These are phyloP conservation scores for Adiantum capillusveneris DNA, from an alignment of 75 land plant species.

Conservation along the genomic window DNA sequence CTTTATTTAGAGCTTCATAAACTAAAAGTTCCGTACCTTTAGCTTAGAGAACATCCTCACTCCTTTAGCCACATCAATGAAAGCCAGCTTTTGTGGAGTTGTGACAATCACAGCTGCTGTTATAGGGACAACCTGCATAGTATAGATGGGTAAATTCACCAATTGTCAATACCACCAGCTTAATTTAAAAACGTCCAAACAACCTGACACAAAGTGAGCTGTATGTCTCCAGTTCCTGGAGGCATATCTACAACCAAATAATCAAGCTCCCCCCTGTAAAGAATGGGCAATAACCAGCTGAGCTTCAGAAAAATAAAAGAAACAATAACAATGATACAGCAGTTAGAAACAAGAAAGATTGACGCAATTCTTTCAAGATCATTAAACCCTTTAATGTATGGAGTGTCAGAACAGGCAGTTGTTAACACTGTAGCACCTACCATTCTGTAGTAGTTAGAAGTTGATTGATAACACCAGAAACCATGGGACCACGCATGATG, in stretches of 20 bases:
- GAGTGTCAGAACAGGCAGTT: too few species aligned
- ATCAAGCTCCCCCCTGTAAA: conserved; percentile 90
- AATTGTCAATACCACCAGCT: background rate
- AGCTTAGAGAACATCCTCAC: conserved; percentile 98
- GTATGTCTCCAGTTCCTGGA: conserved; percentile 99
- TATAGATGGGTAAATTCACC: too few species aligned
- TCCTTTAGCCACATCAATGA: conserved; percentile 98
- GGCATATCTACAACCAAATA: conserved; percentile 97
- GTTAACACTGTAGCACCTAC: too few species aligned
- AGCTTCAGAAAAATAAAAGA: too few species aligned
- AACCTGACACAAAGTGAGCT: conserved; percentile 97
- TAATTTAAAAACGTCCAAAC: background rate
- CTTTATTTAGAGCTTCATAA: too few species aligned
- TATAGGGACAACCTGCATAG: conserved; percentile 77
- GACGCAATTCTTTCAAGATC: too few species aligned
- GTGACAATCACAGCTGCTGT: conserved; percentile 99
- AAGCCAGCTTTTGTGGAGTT: conserved; percentile 95
- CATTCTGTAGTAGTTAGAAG: conserved; percentile 92
- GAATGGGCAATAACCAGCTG: background rate
- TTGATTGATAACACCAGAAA: conserved; percentile 95
- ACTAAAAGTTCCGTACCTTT: conserved; percentile 60
- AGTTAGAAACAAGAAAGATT: too few species aligned
- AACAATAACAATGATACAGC: too few species aligned
- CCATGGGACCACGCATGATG: conserved; percentile 99
- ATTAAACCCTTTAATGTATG: too few species aligned